A percentile compares a stretch with the other conserved stretches of the same genome.
phyloP scores from a whole-genome alignment of 2,329 filamentous ascomycete genomes.

The Ramichloridium luteum region DNA sequence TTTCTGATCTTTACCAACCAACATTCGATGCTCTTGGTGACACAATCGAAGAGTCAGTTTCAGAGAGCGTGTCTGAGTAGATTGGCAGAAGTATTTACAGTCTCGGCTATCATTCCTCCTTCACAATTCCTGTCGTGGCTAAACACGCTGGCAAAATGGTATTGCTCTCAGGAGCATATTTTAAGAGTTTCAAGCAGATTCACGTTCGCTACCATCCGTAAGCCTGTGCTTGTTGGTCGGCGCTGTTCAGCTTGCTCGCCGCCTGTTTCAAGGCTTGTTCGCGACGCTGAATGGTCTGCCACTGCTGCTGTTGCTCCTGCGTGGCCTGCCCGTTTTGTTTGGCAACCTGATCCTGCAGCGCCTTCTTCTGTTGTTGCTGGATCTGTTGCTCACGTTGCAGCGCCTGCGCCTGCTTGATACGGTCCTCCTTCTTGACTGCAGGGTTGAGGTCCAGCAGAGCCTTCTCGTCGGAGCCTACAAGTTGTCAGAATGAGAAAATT shows the following conservation, averaged over 20 bases:
- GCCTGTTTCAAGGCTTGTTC: conserved; percentile 1
- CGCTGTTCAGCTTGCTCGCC: background rate
- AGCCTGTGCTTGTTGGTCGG: no score
- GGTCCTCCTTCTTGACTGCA: background rate
- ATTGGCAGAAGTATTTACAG: no score
- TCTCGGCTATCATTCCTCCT: no score
- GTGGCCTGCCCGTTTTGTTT: conserved; percentile 1
- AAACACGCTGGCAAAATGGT: no score
- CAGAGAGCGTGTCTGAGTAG: no score
- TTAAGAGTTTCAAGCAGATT: no score
- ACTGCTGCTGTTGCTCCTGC: background rate
- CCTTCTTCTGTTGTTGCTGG: background rate
- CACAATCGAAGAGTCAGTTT: no score
- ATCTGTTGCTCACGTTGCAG: background rate
- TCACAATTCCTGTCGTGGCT: no score
- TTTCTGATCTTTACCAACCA: no score
- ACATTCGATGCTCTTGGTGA: no score
- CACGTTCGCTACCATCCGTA: no score
- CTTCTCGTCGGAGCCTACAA: conserved; percentile 1
- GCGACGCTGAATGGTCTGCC: background rate
- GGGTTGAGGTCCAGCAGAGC: background rate
- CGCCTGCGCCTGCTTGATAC: background rate
- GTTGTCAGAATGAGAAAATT: background rate
- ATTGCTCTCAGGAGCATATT: no score
- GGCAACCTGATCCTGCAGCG: background rate